These are phyloP conservation scores for Dendrobium huoshanense DNA, from an alignment of 106 monocot genomes.

Conservation along the genomic window DNA sequence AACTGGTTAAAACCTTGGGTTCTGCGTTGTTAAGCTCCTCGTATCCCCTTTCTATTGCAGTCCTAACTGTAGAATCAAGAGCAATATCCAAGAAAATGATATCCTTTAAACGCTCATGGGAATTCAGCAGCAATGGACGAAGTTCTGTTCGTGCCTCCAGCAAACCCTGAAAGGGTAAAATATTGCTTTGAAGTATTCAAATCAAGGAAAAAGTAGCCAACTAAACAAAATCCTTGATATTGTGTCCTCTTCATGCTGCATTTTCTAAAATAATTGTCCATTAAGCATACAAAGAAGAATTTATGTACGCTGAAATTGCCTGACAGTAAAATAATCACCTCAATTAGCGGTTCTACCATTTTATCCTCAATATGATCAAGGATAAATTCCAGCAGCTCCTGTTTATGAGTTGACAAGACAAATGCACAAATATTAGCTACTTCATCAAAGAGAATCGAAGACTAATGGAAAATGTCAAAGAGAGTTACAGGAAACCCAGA, in stretches of 20 bases:
- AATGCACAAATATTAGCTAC: conserved; percentile 5
- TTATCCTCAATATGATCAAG: conserved; percentile 77
- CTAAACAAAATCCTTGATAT: neutral
- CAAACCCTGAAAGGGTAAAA: conserved; percentile 47
- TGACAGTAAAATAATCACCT: conserved; percentile 32
- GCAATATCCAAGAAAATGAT: conserved; percentile 92
- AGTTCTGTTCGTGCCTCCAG: conserved; percentile 86
- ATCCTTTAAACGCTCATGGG: conserved; percentile 86
- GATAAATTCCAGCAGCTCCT: conserved; percentile 69
- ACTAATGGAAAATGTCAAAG: neutral
- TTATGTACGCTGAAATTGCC: neutral
- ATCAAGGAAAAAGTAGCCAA: neutral
- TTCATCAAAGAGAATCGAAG: neutral
- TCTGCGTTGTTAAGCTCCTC: conserved; percentile 71
- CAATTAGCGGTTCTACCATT: conserved; percentile 73
- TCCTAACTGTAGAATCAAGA: conserved; percentile 92
- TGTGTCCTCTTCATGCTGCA: neutral
- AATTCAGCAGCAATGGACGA: conserved; percentile 45
- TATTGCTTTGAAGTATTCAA: neutral
- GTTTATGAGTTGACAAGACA: conserved; percentile 6
- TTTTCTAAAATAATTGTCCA: neutral
- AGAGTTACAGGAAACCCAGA: conserved; percentile 77
- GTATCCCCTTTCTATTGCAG: conserved; percentile 83
- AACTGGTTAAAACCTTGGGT: conserved; percentile 49
- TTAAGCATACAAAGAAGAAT: neutral